Evolutionary conservation across 1,139 yeast genomes (phyloP).

Genomic region (Scheffersomyces parashehatae): DNA sequence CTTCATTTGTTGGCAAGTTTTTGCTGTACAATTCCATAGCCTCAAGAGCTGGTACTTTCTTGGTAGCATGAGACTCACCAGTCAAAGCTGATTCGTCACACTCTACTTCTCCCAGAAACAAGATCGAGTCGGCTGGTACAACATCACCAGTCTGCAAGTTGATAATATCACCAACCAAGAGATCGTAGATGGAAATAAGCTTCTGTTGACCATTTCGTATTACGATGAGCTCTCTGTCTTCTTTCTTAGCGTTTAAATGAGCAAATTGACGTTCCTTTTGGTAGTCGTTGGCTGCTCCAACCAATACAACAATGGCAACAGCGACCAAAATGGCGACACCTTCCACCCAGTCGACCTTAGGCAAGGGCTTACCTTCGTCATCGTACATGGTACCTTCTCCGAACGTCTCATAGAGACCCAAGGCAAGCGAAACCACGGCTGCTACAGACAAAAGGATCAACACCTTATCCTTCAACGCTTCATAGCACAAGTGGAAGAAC

Average conservation of each 20-base stretch:
- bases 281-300: slow-evolving; percentile 93
- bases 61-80: slow-evolving; percentile 87
- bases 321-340: slow-evolving; percentile 97
- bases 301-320: slow-evolving; percentile 83
- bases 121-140: slow-evolving; percentile 82
- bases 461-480: slow-evolving; percentile 90
- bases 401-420: slow-evolving; percentile 90
- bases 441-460: slow-evolving; percentile 81
- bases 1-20: slow-evolving; percentile 37
- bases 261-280: slow-evolving; percentile 95
- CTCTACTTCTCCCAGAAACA: slow-evolving; percentile 77
- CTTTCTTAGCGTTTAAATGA: slow-evolving; percentile 81
- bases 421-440: slow-evolving; percentile 82
- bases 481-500: slow-evolving; percentile 67
- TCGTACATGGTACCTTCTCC: slow-evolving; percentile 81
- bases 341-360: slow-evolving; percentile 95
- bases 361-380: slow-evolving; percentile 70
- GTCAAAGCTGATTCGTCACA: slow-evolving; percentile 93
- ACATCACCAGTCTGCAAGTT: slow-evolving; percentile 91
- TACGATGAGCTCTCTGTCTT: slow-evolving; percentile 78
- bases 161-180: slow-evolving; percentile 84
- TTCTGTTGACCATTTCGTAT: slow-evolving; percentile 70
- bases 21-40: slow-evolving; percentile 40
- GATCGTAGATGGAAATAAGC: slow-evolving; percentile 70
- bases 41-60: slow-evolving; percentile 56